These are phyloP conservation scores for Septoria linicola DNA, from an alignment of 2,329 filamentous ascomycete species.

Conservation along the genomic window DNA sequence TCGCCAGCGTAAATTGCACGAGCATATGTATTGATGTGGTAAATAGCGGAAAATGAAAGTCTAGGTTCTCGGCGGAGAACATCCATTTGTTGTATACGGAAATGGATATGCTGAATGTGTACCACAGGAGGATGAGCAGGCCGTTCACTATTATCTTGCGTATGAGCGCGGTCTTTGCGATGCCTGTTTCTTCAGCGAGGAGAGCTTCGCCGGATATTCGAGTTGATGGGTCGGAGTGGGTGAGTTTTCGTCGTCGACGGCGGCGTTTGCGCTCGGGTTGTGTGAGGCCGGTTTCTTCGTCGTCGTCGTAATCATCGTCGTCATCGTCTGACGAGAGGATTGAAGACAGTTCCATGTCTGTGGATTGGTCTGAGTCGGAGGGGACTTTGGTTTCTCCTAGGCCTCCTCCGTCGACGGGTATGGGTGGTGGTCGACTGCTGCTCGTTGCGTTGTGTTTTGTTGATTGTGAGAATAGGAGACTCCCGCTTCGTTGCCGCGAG, in stretches of 20 bases:
- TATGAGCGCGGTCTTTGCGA: constrained; percentile 72
- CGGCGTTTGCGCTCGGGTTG: constrained; percentile 63
- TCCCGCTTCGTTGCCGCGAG: background rate
- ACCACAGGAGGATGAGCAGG: constrained; percentile 82
- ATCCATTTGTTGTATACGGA: constrained; percentile 99
- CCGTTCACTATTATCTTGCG: constrained; percentile 70
- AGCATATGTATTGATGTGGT: constrained; percentile 95
- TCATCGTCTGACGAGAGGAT: constrained; percentile 20
- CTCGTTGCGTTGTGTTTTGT: constrained; percentile 1
- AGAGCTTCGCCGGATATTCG: constrained; percentile 57
- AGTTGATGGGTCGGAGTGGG: constrained; percentile 64
- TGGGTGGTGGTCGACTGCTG: background rate
- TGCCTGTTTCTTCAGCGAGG: constrained; percentile 66
- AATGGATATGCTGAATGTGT: constrained; percentile 87
- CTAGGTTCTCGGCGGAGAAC: constrained; percentile 80
- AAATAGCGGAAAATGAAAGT: constrained; percentile 93
- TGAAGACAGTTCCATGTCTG: constrained; percentile 25
- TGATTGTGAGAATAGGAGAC: background rate
- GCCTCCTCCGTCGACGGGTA: background rate
- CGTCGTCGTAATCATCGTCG: constrained; percentile 45
- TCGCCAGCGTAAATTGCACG: constrained; percentile 82
- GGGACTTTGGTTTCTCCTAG: constrained; percentile 1
- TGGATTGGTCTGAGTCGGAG: constrained; percentile 19
- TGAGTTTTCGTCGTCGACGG: constrained; percentile 62
- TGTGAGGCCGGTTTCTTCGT: constrained; percentile 87